Percentiles rank a stretch among this genome's conserved stretches.
Evolutionary conservation across 495 filamentous ascomycete genomes (phyloP).

Genomic region (Hyaloscypha bicolor): DNA sequence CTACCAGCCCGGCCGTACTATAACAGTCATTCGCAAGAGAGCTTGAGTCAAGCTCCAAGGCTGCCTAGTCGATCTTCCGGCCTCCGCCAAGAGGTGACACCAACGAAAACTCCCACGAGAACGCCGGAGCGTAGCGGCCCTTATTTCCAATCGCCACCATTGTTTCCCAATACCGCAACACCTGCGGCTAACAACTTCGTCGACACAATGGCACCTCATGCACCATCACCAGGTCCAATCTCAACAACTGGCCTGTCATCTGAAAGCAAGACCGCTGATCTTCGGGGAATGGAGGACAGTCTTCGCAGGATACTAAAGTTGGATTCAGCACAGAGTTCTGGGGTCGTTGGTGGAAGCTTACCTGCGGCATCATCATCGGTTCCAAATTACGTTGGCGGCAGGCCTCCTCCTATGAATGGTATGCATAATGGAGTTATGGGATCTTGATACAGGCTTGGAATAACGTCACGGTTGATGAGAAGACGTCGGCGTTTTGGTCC

Average conservation of each 20-base stretch:
- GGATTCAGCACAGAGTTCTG: constrained; percentile 30
- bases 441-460: constrained; percentile 21
- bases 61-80: constrained; percentile 26
- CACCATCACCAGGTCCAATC: constrained; percentile 8
- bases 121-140: constrained; percentile 19
- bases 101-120: constrained; percentile 29
- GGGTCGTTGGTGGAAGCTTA: constrained; percentile 17
- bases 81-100: constrained; percentile 32
- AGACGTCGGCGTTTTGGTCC: constrained; percentile 23
- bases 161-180: not conserved
- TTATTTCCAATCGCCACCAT: constrained; percentile 15
- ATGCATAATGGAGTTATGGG: constrained; percentile 32
- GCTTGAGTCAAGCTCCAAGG: constrained; percentile 4
- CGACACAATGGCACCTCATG: not conserved
- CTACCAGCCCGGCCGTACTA: constrained; percentile 2
- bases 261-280: constrained; percentile 34
- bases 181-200: not conserved
- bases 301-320: constrained; percentile 53
- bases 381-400: constrained; percentile 30
- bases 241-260: constrained; percentile 19
- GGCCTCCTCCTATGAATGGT: constrained; percentile 28
- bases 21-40: constrained; percentile 15
- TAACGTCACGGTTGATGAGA: constrained; percentile 16
- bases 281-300: constrained; percentile 50
- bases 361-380: constrained; percentile 22